Percentiles rank a stretch among this genome's conserved stretches.
phyloP scores from a whole-genome alignment of 225 moss, liverwort and hornwort species.

The Takakia lepidozioides region DNA sequence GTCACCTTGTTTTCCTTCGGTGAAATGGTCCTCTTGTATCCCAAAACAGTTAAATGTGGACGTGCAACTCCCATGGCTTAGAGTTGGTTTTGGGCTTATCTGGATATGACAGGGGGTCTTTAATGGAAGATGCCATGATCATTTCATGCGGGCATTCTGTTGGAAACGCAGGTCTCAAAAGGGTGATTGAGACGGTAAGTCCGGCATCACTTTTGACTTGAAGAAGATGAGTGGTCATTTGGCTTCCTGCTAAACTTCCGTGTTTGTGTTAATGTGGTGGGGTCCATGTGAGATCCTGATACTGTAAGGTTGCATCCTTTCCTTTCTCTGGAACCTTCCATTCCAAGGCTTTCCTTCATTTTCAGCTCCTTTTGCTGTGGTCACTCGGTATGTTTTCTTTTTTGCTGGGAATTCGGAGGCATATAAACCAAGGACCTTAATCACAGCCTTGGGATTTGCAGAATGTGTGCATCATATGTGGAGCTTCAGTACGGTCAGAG shows the following conservation, averaged over 20 bases:
- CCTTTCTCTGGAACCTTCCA: no score
- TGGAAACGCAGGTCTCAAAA: conserved; percentile 68
- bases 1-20: background rate
- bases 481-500: conserved; percentile 78
- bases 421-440: background rate
- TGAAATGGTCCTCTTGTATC: background rate
- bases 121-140: conserved; percentile 98
- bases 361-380: no score
- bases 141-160: conserved; percentile 96
- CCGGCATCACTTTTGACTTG: no score
- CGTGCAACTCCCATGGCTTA: no score
- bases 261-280: no score
- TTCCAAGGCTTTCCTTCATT: no score
- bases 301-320: no score
- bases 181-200: conserved; percentile 85
- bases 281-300: no score
- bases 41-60: no score
- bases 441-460: conserved; percentile 33
- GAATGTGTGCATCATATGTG: conserved; percentile 90
- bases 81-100: conserved; percentile 1
- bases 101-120: conserved; percentile 55
- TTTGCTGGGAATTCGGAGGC: background rate
- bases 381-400: background rate
- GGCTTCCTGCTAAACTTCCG: no score
- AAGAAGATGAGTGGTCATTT: no score